Base-by-base conservation (phyloP, 148 eudicot genomes). In the Rhododendron molle region DNA sequence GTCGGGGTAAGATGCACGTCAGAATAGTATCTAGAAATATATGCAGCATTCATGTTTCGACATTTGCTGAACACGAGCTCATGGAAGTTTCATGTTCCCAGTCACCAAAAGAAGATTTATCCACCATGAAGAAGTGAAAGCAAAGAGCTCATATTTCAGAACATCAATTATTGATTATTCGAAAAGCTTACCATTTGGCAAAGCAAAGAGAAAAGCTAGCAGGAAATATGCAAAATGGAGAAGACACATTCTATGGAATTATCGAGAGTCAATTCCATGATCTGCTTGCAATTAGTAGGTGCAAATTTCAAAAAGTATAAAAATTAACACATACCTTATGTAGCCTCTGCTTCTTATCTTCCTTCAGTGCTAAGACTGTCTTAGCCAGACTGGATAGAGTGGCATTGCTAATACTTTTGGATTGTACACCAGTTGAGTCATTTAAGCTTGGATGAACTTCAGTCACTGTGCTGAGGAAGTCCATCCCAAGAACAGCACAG, bases 391-490 rank as follows among this genome's bases (percentile, higher is more conserved):
- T 92, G 74, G 98, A 89, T 38, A 97, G 90, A 50, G 99, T 97
- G 15, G 93, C 98, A 86, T 95, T 93, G 93, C 99, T 97, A 54
- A 97, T 97, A 90, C 98, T 97, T 92, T 93, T 95, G 76, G 96
- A 94, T 86, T 95, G 94, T 83, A 89, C 93, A 65, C 96, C 98
- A 71, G 87, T 88, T 12, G 96, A 92, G 85, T 95, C 99, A 89
- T 95, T 93, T 92, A 97, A 88, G 91, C 98, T 97, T 3, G 98
- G 97, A 88, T 97, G 99, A 89, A 97, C 99, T 91, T 97, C 99
- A 44, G 94, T 95, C 73, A 97, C 94, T 15, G 99, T 95, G 85
- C 92, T 91, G 77, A 90, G 91, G 90, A 97, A 97, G 93, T 97
- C 98, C 94, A 97, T 89, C 81, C 99, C 98, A 83, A 97, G 98